These are phyloP conservation scores for Ophiosphaerella narmari DNA, from an alignment of 2,329 filamentous ascomycete genomes.

Conservation along the genomic window DNA sequence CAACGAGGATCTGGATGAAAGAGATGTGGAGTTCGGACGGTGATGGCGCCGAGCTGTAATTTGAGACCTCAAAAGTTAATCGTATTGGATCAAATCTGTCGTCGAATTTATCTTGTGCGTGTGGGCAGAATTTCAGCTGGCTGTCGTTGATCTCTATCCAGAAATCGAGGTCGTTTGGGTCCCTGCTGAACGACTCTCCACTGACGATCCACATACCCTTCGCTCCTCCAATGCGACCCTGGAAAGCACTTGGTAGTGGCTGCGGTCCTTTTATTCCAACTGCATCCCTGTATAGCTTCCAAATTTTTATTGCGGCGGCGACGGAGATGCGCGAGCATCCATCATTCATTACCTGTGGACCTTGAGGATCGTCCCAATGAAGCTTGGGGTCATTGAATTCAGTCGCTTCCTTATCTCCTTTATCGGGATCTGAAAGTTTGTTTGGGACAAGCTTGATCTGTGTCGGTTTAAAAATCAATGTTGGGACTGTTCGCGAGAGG, in stretches of 20 bases:
- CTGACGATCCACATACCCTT: constrained; percentile 78
- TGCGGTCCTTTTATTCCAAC: constrained; percentile 66
- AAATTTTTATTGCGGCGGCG: constrained; percentile 60
- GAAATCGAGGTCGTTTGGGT: constrained; percentile 47
- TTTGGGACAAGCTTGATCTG: constrained; percentile 44
- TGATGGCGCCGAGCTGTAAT: constrained; percentile 52
- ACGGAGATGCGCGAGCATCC: constrained; percentile 69
- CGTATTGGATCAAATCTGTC: constrained; percentile 53
- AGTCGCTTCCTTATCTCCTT: constrained; percentile 38
- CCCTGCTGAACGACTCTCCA: constrained; percentile 49
- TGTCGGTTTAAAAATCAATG: constrained; percentile 41
- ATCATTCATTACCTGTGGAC: constrained; percentile 50
- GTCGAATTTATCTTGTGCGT: constrained; percentile 53
- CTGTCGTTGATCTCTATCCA: constrained; percentile 71
- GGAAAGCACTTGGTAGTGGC: constrained; percentile 69
- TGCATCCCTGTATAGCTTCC: constrained; percentile 54
- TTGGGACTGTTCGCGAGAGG: constrained; percentile 48
- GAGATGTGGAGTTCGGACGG: constrained; percentile 67
- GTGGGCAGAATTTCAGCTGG: constrained; percentile 68
- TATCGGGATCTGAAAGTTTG: constrained; percentile 20
- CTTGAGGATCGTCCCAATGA: constrained; percentile 17
- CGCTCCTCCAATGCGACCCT: constrained; percentile 71
- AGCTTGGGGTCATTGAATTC: constrained; percentile 44
- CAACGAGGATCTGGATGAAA: constrained; percentile 69
- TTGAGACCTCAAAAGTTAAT: constrained; percentile 68